Base-by-base conservation (phyloP, 2,329 filamentous ascomycete species). In the Penicillium sp. region DNA sequence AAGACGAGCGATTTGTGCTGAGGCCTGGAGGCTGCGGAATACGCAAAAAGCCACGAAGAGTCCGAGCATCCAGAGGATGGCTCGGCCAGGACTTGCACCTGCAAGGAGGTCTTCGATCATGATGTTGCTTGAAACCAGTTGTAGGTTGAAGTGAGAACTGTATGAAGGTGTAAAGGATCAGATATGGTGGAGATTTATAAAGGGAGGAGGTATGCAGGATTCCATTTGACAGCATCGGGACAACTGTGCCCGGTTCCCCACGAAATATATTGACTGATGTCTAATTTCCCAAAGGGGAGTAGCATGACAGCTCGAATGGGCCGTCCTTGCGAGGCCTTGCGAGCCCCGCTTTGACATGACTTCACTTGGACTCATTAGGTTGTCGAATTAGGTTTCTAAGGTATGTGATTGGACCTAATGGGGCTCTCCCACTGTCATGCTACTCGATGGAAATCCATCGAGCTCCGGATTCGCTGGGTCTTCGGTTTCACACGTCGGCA, bases 91-190 rank as follows among this genome's bases (percentile, higher is more conserved):
- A 53, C 82, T 82, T 64, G 79, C 62, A 54, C 77, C 70, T 54
- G 75, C 72, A 57, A 82, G 44, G 29, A 81, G 52, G 32, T 73
- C 63, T 62, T 85, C 83, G 47, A 86, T 68, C 70, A 61, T 83
- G 76, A 77, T 56, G 45, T 24, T 39, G 24, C 13, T 6, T 49
- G 31, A 14, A 2, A 10, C 18, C 14, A 44, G 3, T 16, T 16
- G 14, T 31, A 44, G 42, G 32, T 11, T 4, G 31, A 32, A 14
- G 13, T 43, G 43, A n/a, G 14, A n/a, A n/a, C n/a, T 21, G 43
- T 18, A 13, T 22, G 11, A 43, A 24, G 24, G 24, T 27, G 24
- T 27, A 27, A n/a, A n/a, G 5, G 14, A n/a, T 36, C 34, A 36
- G 13, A 36, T n/a, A 7, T n/a, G n/a, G n/a, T n/a, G n/a, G 8